Conservation (phyloP, 2,329 filamentous ascomycete genomes). For the Amesomyces nigricolor region DNA sequence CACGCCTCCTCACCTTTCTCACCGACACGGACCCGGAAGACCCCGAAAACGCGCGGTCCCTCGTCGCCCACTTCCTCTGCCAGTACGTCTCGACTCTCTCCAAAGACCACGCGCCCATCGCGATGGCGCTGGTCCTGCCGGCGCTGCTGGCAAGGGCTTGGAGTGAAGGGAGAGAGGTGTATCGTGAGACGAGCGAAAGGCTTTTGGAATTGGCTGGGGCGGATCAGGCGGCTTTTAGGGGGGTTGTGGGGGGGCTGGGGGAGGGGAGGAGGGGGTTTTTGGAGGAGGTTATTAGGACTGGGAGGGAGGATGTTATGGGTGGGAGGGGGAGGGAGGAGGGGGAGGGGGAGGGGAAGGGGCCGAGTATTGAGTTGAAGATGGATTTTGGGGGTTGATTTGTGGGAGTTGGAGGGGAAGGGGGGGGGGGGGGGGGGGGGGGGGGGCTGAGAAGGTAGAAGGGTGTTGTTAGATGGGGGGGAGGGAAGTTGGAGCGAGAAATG, state of each 20-base stretch:
- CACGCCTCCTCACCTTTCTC: constrained; percentile 70
- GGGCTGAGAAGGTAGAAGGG: too few relatives aligned
- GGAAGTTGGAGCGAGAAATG: too few relatives aligned
- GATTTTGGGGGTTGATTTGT: constrained; percentile 58
- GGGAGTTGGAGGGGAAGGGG: too few relatives aligned
- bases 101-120: constrained; percentile 46
- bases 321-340: constrained; percentile 26
- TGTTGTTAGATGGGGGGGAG: not conserved
- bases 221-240: constrained; percentile 68
- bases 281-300: constrained; percentile 71
- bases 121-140: constrained; percentile 72
- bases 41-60: constrained; percentile 65
- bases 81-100: constrained; percentile 56
- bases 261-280: constrained; percentile 67
- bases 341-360: constrained; percentile 43
- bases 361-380: constrained; percentile 92
- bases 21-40: constrained; percentile 67
- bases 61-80: constrained; percentile 69
- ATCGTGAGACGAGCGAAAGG: constrained; percentile 68
- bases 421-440: not conserved
- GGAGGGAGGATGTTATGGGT: constrained; percentile 39
- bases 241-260: constrained; percentile 65
- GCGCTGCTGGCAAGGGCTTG: constrained; percentile 68
- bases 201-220: constrained; percentile 75
- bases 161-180: constrained; percentile 50